Evolutionary conservation across 2,329 filamentous ascomycete genomes (phyloP), one percentile per base, ranked within the genome.

Genomic region (Botrytis hyacinthi): DNA sequence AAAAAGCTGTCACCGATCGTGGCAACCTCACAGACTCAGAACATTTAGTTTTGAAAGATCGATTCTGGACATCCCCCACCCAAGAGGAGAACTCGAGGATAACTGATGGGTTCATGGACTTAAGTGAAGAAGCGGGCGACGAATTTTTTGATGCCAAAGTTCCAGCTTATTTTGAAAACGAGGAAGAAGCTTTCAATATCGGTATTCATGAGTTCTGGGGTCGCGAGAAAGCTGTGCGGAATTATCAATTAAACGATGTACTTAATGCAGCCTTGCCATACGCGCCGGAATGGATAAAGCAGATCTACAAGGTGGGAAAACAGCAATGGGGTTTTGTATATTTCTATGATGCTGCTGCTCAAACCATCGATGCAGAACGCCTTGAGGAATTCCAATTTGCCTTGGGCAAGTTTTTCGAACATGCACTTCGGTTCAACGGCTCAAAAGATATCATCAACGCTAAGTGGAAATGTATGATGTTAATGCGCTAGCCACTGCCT

Each of bases 11-110:
- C 32, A 62, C 29, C 6, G 42, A 51, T 59, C 60, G 29, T 26
- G 29, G 26, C 14, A 62, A 26, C 29, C 73, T 74, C 26, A 72
- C 69, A n/a, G 18, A 54, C 3, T 35, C 44, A 74, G 73, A 72
- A 59, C 32, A 54, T 10, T 29, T 44, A 9, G 9, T 69, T 37
- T 72, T 74, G 54, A 44, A 60, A 62, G 12, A 74, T n/a, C 29
- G 46, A 22, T 72, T 74, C 42, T 74, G 54, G 73, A 63, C 62
- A 37, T 60, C 69, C 4, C 40, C 40, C 40, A 42, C 40, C 4
- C 40, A 42, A 42, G 40, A 42, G 40, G 40, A 42, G 40, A 42
- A 42, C 40, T 42, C 3, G 40, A 42, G 12, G 12, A 42, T 42
- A 42, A 42, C 40, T 42, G 59, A 61, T n/a, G 22, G 35, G 20